Evolutionary conservation across 164 flowering plant species (phyloP).

Genomic region (Pachysandra terminalis): DNA sequence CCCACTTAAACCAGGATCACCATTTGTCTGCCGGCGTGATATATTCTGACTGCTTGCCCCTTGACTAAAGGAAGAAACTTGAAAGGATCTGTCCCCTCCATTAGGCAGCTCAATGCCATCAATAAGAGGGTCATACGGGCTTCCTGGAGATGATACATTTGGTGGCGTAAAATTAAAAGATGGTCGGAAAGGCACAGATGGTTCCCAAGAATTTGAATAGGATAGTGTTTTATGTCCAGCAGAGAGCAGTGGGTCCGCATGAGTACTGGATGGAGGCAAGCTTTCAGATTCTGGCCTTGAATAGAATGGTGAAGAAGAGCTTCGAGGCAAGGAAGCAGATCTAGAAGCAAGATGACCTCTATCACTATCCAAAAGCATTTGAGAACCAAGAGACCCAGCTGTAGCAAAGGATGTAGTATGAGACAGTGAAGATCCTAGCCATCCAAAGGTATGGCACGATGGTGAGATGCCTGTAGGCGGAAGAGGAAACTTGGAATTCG

Average conservation of each 20-base stretch:
- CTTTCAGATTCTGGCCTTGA: constrained; percentile 26
- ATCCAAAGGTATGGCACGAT: constrained; percentile 2
- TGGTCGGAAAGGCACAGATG: constrained; percentile 79
- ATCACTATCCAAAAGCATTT: constrained; percentile 18
- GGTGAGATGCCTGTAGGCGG: constrained; percentile 15
- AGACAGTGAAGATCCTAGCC: constrained; percentile 19
- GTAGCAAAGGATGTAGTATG: constrained; percentile 22
- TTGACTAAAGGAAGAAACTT: constrained; percentile 24
- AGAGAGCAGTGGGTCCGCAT: constrained; percentile 11
- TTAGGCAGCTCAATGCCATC: constrained; percentile 54
- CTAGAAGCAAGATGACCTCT: constrained; percentile 22
- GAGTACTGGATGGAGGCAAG: neutral
- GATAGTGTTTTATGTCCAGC: constrained; percentile 22
- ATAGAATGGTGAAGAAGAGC: constrained; percentile 29
- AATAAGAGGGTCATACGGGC: constrained; percentile 61
- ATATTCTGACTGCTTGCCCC: constrained; percentile 15
- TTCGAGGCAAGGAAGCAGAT: constrained; percentile 24
- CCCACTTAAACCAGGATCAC: constrained; percentile 23
- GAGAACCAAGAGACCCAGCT: constrained; percentile 17
- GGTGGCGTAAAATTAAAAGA: constrained; percentile 41
- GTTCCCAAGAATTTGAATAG: constrained; percentile 53
- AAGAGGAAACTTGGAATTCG: constrained; percentile 9
- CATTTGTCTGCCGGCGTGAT: constrained; percentile 22
- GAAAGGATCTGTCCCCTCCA: constrained; percentile 24
- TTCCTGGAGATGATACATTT: constrained; percentile 36